Evolutionary conservation across 345 rosid genomes (phyloP).

Genomic region (Moricandia moricandioides): DNA sequence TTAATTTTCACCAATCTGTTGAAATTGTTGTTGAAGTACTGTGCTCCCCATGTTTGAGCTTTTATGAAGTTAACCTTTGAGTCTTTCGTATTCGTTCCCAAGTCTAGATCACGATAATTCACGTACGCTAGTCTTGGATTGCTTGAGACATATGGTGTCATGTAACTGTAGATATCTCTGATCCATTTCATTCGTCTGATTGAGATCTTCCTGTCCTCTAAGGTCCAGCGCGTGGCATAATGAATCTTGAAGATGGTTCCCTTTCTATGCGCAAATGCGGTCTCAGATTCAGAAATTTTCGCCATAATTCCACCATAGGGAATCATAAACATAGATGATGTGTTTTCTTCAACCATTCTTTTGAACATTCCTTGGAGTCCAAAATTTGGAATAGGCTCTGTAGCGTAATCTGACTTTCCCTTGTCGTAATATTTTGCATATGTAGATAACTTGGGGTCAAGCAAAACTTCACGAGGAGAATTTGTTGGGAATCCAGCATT

Average conservation of each 20-base stretch:
- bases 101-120: slow-evolving; percentile 65
- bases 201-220: slow-evolving; percentile 3
- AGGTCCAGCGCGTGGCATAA: neutral
- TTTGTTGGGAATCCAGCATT: slow-evolving; percentile 43
- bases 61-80: slow-evolving; percentile 17
- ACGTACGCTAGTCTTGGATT: slow-evolving; percentile 53
- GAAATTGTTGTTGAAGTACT: slow-evolving; percentile 40
- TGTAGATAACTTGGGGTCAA: slow-evolving; percentile 40
- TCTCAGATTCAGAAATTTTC: neutral
- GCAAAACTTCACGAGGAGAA: slow-evolving; percentile 38
- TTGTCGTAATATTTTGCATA: neutral
- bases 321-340: neutral
- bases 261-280: neutral
- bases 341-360: neutral
- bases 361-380: neutral
- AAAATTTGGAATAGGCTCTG: neutral
- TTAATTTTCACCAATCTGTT: slow-evolving; percentile 36
- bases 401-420: slow-evolving; percentile 39
- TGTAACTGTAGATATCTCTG: slow-evolving; percentile 43
- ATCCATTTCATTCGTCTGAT: slow-evolving; percentile 35
- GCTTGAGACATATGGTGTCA: slow-evolving; percentile 58
- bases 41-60: slow-evolving; percentile 46
- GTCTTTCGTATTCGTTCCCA: slow-evolving; percentile 45
- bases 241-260: neutral
- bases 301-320: neutral